Evolutionary conservation across 805 yeast genomes (phyloP), one percentile per base, ranked within the genome.

Genomic region (Candida boleticola): DNA sequence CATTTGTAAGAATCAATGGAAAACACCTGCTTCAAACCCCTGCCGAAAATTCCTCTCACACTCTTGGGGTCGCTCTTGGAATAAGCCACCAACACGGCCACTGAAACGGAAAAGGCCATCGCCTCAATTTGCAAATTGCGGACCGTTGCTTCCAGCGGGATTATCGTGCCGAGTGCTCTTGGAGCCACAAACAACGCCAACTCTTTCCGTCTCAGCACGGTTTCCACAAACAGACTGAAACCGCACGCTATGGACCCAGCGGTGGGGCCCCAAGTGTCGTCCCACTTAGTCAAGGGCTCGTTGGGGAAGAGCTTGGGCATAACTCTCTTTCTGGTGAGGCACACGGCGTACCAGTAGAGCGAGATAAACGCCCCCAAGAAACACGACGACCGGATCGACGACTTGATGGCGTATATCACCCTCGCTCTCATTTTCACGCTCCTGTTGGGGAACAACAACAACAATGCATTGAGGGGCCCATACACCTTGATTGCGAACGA

Each of bases 341-440:
- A 74, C 11, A 74, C 77, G 6, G 66, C 66, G 46, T 74, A 74
- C 79, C 79, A 74, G 43, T 60, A 60, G 35, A 71, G 53, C 11
- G 61, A 61, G 22, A 74, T 73, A 46, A 63, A 74, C 2, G 65
- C 43, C 3, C 71, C 75, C 39, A 74, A 57, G 52, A 74, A 74
- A 22, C 63, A 53, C 5, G 77, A 68, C 4, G 77, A 73, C 32
- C 77, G 51, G 2, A 58, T 32, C 4, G 76, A 49, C 31, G 64
- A 52, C 16, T 32, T 39, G 1, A 66, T 14, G 3, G 64, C 62
- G 22, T 55, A 47, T 4, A 51, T 29, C 13, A 54, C 27, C 25
- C 63, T 40, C 18, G 42, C 4, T 10, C 35, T n/a, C 44, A 55
- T 46, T 23, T 41, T 36, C 27, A 44, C 19, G 19, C 44, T 44